Base-by-base conservation (phyloP, 1,284 basidiomycete genomes). In the Moesziomyces sp. region DNA sequence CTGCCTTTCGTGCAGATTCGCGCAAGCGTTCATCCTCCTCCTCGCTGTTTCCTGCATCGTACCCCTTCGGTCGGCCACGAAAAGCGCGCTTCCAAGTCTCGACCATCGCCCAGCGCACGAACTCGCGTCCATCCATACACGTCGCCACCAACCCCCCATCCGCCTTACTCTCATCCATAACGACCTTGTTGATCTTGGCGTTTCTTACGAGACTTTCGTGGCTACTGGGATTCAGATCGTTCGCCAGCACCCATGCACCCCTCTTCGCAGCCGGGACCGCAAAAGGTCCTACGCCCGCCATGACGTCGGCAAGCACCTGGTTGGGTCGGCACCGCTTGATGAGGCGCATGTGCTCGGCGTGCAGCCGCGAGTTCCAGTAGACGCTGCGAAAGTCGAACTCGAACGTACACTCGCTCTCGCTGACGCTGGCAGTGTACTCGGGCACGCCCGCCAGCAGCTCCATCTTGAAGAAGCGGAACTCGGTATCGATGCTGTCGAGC, bases 241-340 rank as follows among this genome's bases (percentile, higher is more conserved):
- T 99, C 18, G 92, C 94, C 34, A 95, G 86, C 0, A 99, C 92
- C 73, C 77, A 80, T 21, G 59, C 56, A 0, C 93, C 92, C 76
- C 92, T 93, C 86, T 91, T 95, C 0, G 91, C 95, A 0, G 94
- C 92, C 1, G 97, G 97, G 10, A 99, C 86, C 1, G 93, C 92
- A 84, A 99, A 99, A 0, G 97, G 97, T 0, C 97, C 97, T 0
- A 99, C 95, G 14, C 97, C 97, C 1, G 97, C 97, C 85, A 99
- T 97, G 23, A 93, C 94, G 84, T 99, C 97, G 0, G 90, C 93
- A 19, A 98, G 76, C 19, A 90, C 89, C 58, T 94, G 91, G 35
- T 70, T 73, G 1, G 78, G 72, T 19, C 89, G 87, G 84, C 97
- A 87, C 47, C 82, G 92, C 19, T 88, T 83, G 43, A 97, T 90